phyloP scores from a whole-genome alignment of 2,329 filamentous ascomycete genomes.

The Furcasterigmium sp. region DNA sequence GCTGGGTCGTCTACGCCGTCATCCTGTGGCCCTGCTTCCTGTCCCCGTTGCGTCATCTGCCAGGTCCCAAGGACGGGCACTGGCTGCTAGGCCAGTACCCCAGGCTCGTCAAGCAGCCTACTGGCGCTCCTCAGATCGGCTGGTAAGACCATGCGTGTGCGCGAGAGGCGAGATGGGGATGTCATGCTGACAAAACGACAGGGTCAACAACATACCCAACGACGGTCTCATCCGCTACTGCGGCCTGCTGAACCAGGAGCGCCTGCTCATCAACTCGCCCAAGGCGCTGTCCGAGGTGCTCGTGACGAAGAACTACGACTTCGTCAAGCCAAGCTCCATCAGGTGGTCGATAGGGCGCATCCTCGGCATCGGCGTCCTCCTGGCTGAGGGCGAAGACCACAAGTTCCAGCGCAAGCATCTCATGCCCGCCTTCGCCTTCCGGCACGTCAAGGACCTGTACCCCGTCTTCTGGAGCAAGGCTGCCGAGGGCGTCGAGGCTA shows the following conservation, averaged over 20 bases:
- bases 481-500: slow-evolving; percentile 58
- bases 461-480: slow-evolving; percentile 80
- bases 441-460: slow-evolving; percentile 80
- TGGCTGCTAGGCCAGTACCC: slow-evolving; percentile 44
- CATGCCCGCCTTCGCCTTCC: slow-evolving; percentile 78
- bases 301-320: slow-evolving; percentile 64
- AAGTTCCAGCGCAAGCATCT: slow-evolving; percentile 75
- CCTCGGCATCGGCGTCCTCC: slow-evolving; percentile 65
- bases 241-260: slow-evolving; percentile 56
- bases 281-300: slow-evolving; percentile 67
- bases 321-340: slow-evolving; percentile 55
- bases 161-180: too few species aligned
- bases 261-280: slow-evolving; percentile 55
- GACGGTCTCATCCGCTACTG: slow-evolving; percentile 65
- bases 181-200: slow-evolving; percentile 21
- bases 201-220: slow-evolving; percentile 59
- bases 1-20: slow-evolving; percentile 33
- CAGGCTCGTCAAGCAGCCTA: slow-evolving; percentile 30
- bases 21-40: slow-evolving; percentile 44
- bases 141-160: too few species aligned
- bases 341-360: slow-evolving; percentile 54
- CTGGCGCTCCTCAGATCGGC: slow-evolving; percentile 38
- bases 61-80: slow-evolving; percentile 34
- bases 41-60: slow-evolving; percentile 44
- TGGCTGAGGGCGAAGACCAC: slow-evolving; percentile 90